These are phyloP conservation scores for Chenopodium berlandieri DNA, from an alignment of 148 eudicot genomes.

Conservation along the genomic window DNA sequence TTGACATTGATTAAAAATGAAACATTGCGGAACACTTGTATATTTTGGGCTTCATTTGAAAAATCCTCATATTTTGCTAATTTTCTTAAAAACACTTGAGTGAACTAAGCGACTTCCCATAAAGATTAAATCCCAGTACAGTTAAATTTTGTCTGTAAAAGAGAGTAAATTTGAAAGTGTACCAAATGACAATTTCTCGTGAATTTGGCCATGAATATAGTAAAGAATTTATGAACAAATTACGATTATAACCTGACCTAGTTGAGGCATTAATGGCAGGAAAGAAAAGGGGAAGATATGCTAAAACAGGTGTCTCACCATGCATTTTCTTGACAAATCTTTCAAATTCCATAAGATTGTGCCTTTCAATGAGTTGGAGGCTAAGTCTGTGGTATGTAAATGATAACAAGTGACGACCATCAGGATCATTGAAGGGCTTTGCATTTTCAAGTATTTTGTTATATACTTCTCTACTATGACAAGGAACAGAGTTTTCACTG, in stretches of 20 bases:
- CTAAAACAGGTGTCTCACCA: constrained; percentile 43
- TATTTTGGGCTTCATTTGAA: neutral
- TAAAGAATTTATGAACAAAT: neutral
- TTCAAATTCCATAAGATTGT: constrained; percentile 71
- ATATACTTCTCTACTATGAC: constrained; percentile 72
- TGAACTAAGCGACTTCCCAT: no score
- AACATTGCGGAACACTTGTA: neutral
- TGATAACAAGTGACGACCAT: constrained; percentile 67
- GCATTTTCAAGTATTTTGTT: constrained; percentile 72
- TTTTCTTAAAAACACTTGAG: neutral
- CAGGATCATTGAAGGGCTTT: constrained; percentile 89
- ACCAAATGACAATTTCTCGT: neutral
- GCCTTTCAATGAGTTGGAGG: constrained; percentile 66
- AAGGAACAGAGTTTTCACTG: constrained; percentile 74
- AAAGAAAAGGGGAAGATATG: neutral
- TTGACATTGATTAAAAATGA: neutral
- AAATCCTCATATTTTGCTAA: neutral
- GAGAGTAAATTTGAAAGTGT: neutral
- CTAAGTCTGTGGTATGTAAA: constrained; percentile 75
- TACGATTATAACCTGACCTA: neutral
- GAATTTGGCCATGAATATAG: neutral
- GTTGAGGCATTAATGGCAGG: neutral
- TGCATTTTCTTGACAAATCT: constrained; percentile 93
- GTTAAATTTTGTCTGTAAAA: neutral
- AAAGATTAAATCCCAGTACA: no score